Base-by-base conservation (phyloP, 202 grass and related monocot genomes). In the Bolboschoenoplectus hybrid region DNA sequence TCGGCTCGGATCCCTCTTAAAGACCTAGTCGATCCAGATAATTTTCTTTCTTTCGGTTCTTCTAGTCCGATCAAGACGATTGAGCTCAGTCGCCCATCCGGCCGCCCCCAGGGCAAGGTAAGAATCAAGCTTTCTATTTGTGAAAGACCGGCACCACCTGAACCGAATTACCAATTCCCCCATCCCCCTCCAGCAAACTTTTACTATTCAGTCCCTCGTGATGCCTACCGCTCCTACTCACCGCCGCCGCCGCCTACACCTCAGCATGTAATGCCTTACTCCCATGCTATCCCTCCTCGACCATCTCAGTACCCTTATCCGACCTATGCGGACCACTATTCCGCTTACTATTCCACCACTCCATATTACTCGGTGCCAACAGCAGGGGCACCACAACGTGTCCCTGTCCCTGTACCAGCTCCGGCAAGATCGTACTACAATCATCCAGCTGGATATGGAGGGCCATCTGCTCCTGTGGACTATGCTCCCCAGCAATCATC, bases 31-130 rank as follows among this genome's bases (percentile, higher is more conserved):
- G 88, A 67, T 80, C 86, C 85, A 14, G 57, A 85, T 64, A 90
- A 94, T 87, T 86, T 88, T 86, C 89, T 84, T 49, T 67, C 84
- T 52, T 90, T 86, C 13, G 7, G 75, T 70, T 62, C 85, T 56
- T 43, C 85, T 76, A 73, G 67, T 34, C 45, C 83, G 43, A 60
- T 95, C 78, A 90, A 89, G 85, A 95, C 87, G 34, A 90, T 95
- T 7, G 91, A 91, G 17, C 93, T 95, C 77, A 86, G 89, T 41
- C 95, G 95, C 72, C 93, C 95, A 11, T 98, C 93, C 2, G 95
- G 95, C 11, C 93, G 93, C 2, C 95, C 93, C 3, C 95, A 98
- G 62, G 95, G 95, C 17, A 95, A 95, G 89, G 71, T 98, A 73
- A 89, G 91, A 46, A 85, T 98, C 84, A 91, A 92, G 86, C 53